Conservation (phyloP, 2,329 filamentous ascomycete species). For the Macrophomina tecta region DNA sequence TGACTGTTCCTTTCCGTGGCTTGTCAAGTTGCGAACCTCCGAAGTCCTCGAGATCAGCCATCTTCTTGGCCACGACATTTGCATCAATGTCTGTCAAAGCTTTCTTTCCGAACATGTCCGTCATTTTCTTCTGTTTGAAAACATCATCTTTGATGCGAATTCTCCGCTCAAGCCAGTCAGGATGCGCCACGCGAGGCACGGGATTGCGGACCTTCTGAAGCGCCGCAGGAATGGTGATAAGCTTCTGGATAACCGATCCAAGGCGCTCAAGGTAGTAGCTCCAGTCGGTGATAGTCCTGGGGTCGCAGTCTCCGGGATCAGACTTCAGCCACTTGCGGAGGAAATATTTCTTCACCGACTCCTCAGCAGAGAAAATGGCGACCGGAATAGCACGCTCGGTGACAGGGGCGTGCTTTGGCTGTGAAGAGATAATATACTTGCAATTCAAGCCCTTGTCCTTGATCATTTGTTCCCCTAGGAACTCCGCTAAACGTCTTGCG, state of each 20-base stretch:
- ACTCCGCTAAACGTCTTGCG: conserved; percentile 91
- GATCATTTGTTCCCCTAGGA: conserved; percentile 97
- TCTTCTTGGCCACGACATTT: conserved; percentile 65
- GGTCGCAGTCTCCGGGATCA: conserved; percentile 89
- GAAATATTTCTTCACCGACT: conserved; percentile 84
- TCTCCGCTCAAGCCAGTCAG: conserved; percentile 92
- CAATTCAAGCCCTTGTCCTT: conserved; percentile 99
- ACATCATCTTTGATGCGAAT: conserved; percentile 97
- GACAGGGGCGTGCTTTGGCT: conserved; percentile 85
- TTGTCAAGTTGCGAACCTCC: conserved; percentile 72
- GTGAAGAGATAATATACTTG: conserved; percentile 97
- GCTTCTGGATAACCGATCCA: conserved; percentile 96
- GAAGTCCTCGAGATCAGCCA: conserved; percentile 81
- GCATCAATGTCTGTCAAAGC: conserved; percentile 74
- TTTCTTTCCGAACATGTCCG: conserved; percentile 80
- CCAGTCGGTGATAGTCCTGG: conserved; percentile 90
- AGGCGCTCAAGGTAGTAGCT: conserved; percentile 95
- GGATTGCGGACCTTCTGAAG: conserved; percentile 95
- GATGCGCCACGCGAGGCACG: conserved; percentile 89
- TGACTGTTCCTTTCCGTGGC: conserved; percentile 52
- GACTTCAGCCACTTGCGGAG: conserved; percentile 95
- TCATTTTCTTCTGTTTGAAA: conserved; percentile 99
- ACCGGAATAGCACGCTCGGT: conserved; percentile 94
- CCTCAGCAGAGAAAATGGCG: conserved; percentile 94
- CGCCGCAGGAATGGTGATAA: conserved; percentile 97